Evolutionary conservation across 1,139 yeast species (phyloP), one percentile per base, ranked within the genome.

Genomic region (Taiozyma sp.): DNA sequence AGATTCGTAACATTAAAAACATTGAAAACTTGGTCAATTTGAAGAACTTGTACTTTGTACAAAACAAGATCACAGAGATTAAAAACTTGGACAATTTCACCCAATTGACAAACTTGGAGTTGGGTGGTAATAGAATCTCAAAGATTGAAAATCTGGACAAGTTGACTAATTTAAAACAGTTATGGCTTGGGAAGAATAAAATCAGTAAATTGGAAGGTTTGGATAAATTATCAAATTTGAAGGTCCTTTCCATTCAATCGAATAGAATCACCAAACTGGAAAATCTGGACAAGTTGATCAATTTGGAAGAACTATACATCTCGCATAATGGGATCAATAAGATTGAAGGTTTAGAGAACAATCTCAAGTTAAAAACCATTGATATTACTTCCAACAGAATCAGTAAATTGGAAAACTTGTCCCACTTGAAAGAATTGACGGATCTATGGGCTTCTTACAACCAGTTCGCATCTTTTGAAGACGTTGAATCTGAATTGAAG

Each of bases 381-480:
- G 99, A 95, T 65, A 77, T 95, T 23, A 86, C 97, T 0, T 80
- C 88, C 2, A 95, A 95, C 65, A 74, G 74, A 54, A 75, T 95
- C 39, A 64, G 76, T 6, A 75, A 77, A 49, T 70, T 95, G 48
- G 84, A 81, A 52, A 84, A 86, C 56, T 63, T 95, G 51, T 70
- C 75, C 2, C 96, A 88, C 62, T 75, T 93, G 56, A 67, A 61
- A 0, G 68, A 85, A 38, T 74, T 95, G 57, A 91, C 96, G 9
- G 99, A 95, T 68, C 74, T 95, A 50, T 95, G 99, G 99, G 91
- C 96, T 34, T 88, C 97, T 0, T 81, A 82, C 60, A 95, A 93
- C 68, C 69, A 78, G 61, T 69, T 95, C 30, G 78, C 80, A 34
- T 74, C 80, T 44, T 92, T 89, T 66, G 82, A 82, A 45, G 86